Conservation (phyloP, 192 early-diverging fungal genomes). For the Haplosporangium gracile region DNA sequence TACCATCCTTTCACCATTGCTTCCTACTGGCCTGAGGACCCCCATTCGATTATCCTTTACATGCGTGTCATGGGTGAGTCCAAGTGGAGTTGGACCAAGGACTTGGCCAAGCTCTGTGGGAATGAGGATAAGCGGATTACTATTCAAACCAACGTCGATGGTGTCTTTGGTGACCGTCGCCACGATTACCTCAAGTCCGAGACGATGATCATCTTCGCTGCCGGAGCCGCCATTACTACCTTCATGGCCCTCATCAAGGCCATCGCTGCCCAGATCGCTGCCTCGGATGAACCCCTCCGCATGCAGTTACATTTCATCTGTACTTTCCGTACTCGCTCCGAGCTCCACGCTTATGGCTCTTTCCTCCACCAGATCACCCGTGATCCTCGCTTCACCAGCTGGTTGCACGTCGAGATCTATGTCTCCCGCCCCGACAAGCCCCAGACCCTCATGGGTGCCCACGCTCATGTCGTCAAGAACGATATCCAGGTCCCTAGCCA, state of each 20-base stretch:
- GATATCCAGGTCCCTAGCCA: conserved; percentile 40
- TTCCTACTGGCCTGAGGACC: conserved; percentile 55
- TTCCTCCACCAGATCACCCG: conserved; percentile 43
- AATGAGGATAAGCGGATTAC: conserved; percentile 30
- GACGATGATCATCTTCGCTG: conserved; percentile 42
- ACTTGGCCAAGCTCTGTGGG: conserved; percentile 34
- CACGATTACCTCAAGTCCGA: conserved; percentile 54
- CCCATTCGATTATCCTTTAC: conserved; percentile 45
- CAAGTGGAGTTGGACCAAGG: conserved; percentile 36
- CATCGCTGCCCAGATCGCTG: conserved; percentile 40
- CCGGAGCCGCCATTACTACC: conserved; percentile 43
- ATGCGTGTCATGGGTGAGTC: conserved; percentile 39
- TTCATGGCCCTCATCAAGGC: conserved; percentile 48
- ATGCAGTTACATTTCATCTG: conserved; percentile 47
- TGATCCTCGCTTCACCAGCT: conserved; percentile 37
- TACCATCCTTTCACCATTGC: conserved; percentile 52
- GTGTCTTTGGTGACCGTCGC: conserved; percentile 55
- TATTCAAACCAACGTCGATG: conserved; percentile 42
- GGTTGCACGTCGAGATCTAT: conserved; percentile 45
- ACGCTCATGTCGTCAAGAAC: conserved; percentile 45
- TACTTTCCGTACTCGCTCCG: conserved; percentile 39
- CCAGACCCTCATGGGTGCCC: conserved; percentile 38
- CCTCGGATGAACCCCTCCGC: conserved; percentile 25
- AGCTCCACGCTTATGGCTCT: conserved; percentile 46
- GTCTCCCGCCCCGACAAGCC: conserved; percentile 48